Conservation (phyloP, 2,329 filamentous ascomycete species). For the Byssoonygena ceratinophila region DNA sequence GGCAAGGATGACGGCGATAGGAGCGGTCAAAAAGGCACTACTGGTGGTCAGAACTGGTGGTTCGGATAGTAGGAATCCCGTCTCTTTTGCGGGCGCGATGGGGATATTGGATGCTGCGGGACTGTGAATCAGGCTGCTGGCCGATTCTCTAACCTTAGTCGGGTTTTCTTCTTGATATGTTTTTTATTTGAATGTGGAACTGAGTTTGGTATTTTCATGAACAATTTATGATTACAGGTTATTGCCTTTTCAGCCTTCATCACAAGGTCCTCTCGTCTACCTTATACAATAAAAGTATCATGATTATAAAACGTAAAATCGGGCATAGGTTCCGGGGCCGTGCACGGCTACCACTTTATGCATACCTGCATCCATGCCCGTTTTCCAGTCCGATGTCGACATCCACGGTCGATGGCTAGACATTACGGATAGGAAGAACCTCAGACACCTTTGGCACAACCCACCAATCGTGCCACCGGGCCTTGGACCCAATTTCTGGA, state of each 20-base stretch:
- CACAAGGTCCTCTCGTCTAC: not conserved
- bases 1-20: not conserved
- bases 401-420: not conserved
- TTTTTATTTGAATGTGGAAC: not conserved
- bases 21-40: not conserved
- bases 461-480: slow-evolving; percentile 40
- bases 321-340: too few relatives aligned
- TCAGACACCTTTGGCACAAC: slow-evolving; percentile 32
- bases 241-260: not conserved
- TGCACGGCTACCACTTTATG: not conserved
- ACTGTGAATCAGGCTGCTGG: slow-evolving; percentile 1
- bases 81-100: slow-evolving; percentile 1
- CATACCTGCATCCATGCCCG: not conserved
- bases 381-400: too few relatives aligned
- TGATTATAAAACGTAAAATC: not conserved
- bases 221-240: not conserved
- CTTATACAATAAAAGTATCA: not conserved
- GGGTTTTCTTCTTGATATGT: not conserved
- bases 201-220: not conserved
- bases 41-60: not conserved
- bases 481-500: slow-evolving; percentile 30
- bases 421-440: slow-evolving; percentile 8
- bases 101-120: slow-evolving; percentile 2
- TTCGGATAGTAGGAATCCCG: not conserved
- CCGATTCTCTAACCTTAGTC: not conserved